Evolutionary conservation across 306 rosid genomes (phyloP).

Genomic region (Vachellia pachyceras): DNA sequence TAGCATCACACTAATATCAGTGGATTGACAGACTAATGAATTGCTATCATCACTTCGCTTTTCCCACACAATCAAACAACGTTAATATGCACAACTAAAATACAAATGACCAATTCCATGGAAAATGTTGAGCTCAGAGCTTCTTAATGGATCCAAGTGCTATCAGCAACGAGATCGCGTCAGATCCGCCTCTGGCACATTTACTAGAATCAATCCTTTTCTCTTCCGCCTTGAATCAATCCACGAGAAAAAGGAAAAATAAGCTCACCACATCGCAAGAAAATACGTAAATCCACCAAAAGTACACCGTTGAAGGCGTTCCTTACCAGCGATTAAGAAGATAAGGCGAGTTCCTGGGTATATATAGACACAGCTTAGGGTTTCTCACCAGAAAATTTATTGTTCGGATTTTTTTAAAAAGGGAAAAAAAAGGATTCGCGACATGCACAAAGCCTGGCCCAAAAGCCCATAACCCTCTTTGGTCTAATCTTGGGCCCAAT

Average conservation of each 20-base stretch:
- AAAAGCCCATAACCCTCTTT: no score
- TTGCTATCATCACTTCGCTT: constrained; percentile 55
- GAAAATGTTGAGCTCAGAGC: constrained; percentile 67
- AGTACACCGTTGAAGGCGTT: neutral
- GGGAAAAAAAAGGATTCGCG: no score
- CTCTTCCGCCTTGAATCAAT: neutral
- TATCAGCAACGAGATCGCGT: constrained; percentile 56
- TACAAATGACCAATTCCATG: neutral
- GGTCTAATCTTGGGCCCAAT: neutral
- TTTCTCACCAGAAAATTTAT: neutral
- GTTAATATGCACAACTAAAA: neutral
- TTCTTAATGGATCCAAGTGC: constrained; percentile 87
- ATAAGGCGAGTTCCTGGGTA: neutral
- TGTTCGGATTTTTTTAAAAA: neutral
- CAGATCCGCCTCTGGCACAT: constrained; percentile 59
- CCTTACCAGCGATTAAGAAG: neutral
- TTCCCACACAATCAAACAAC: constrained; percentile 4
- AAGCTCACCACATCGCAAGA: neutral
- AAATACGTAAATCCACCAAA: fast-evolving
- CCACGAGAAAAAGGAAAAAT: neutral
- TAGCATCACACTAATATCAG: constrained; percentile 72
- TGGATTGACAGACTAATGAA: constrained; percentile 84
- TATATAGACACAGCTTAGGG: constrained; percentile 12
- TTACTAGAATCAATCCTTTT: constrained; percentile 27
- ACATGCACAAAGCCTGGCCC: neutral